Conservation (phyloP, 2,329 filamentous ascomycete species). For the Chaetothyriales sp. region DNA sequence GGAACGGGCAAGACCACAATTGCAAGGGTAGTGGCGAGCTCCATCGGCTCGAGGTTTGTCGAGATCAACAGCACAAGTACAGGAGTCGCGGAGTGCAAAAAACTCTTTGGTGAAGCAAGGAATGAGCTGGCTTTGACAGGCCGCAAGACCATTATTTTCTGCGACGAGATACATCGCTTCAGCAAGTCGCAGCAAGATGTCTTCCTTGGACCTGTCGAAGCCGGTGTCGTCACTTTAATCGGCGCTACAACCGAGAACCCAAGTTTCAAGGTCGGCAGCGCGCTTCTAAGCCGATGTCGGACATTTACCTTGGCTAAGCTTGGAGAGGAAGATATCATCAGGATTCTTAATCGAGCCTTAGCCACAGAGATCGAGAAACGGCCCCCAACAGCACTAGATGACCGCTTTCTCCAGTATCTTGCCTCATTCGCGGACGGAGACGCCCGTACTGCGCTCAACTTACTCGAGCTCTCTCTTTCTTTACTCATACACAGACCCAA, state of each 20-base stretch:
- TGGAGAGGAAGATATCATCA: constrained; percentile 53
- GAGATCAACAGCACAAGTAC: constrained; percentile 91
- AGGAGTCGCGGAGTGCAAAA: constrained; percentile 82
- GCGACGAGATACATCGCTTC: constrained; percentile 91
- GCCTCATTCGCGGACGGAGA: constrained; percentile 83
- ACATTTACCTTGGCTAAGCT: constrained; percentile 78
- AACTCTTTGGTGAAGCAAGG: constrained; percentile 71
- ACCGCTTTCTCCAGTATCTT: constrained; percentile 43
- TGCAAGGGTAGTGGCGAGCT: constrained; percentile 72
- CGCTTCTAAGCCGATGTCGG: constrained; percentile 74
- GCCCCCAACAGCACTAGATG: constrained; percentile 50
- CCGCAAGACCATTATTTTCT: constrained; percentile 88
- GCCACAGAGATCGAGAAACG: constrained; percentile 41
- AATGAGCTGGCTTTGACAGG: constrained; percentile 70
- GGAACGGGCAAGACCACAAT: constrained; percentile 52
- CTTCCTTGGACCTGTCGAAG: constrained; percentile 83
- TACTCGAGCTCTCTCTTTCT: constrained; percentile 78
- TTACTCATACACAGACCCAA: constrained; percentile 47
- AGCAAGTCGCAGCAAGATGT: constrained; percentile 88
- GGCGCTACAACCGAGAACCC: constrained; percentile 96
- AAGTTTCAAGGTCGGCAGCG: constrained; percentile 80
- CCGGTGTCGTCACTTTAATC: constrained; percentile 77
- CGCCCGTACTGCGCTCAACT: constrained; percentile 79
- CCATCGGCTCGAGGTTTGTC: constrained; percentile 72
- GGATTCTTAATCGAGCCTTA: constrained; percentile 66